These are phyloP conservation scores for Panaeolus papilionaceus DNA, from an alignment of 768 basidiomycete genomes.

Conservation along the genomic window DNA sequence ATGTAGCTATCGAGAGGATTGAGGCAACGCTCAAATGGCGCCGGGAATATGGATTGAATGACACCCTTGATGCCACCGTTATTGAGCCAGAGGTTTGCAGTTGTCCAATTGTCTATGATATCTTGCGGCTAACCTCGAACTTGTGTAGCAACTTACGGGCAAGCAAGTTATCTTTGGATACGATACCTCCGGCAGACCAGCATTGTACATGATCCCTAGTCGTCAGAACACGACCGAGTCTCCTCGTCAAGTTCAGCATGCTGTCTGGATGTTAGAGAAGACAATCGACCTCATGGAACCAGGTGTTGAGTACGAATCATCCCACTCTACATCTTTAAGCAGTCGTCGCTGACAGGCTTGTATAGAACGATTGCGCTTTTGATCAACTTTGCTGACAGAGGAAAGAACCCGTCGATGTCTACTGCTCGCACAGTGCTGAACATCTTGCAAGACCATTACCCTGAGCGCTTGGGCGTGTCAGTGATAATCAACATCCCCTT, in stretches of 20 bases:
- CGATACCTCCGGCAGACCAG: conserved; percentile 69
- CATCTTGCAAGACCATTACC: conserved; percentile 84
- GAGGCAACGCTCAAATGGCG: conserved; percentile 83
- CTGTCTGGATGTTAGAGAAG: conserved; percentile 81
- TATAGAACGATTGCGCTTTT: conserved; percentile 70
- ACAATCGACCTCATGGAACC: conserved; percentile 78
- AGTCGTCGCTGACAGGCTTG: background rate
- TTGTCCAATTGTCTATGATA: conserved; percentile 5
- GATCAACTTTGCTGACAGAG: conserved; percentile 79
- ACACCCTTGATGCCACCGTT: conserved; percentile 59
- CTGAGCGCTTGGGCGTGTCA: conserved; percentile 81
- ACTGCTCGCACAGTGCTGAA: conserved; percentile 55
- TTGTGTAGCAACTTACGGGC: conserved; percentile 72
- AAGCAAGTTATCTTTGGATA: conserved; percentile 83
- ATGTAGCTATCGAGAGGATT: conserved; percentile 65
- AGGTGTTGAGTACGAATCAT: conserved; percentile 72
- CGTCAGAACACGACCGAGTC: conserved; percentile 82
- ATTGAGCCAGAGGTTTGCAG: conserved; percentile 76
- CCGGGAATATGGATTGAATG: conserved; percentile 77
- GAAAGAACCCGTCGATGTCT: conserved; percentile 57
- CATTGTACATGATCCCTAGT: conserved; percentile 68
- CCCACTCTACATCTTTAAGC: background rate
- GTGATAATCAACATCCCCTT: conserved; percentile 85
- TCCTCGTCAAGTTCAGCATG: conserved; percentile 71
- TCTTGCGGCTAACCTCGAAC: conserved; percentile 1